Evolutionary conservation across 768 basidiomycete genomes (phyloP), one percentile per base, ranked within the genome.

Genomic region (Collybia nuda): DNA sequence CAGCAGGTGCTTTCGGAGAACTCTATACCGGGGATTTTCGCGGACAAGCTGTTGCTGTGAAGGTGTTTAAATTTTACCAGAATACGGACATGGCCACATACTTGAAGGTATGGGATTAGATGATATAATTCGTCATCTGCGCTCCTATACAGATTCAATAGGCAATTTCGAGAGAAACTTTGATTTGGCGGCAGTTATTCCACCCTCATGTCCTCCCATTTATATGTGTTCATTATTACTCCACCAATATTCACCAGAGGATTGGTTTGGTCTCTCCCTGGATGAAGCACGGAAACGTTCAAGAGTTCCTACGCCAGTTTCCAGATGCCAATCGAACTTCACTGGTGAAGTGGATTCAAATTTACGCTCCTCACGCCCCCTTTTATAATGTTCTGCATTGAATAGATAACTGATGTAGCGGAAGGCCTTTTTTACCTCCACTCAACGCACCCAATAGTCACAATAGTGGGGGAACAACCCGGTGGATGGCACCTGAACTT

Each of bases 401-500:
- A 3, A 35, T 14, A 71, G 71, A 40, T 66, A 8, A 58, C 53
- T 7, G 72, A 69, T 38, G 54, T 73, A 18, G 68, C 65, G 1
- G 43, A 51, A 23, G 73, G 73, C 3, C 51, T 74, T 19, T 26
- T 56, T 1, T 71, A 74, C 50, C 61, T 74, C 14, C 72, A 46
- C 23, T 22, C 21, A 24, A n/a, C 6, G 23, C 9, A 80, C 80
- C 50, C 74, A 15, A 73, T 72, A 4, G 62, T 56, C 3, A 52
- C 63, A 8, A 67, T 66, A 42, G 48, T 11, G 60, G 55, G 7
- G 72, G 72, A 0, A 70, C 72, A 0, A 45, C 61, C 12, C 62
- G 70, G 26, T 74, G 66, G 52, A 62, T 67, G 37, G 68, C 71
- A 14, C 72, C 70, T 15, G 72, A 74, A 49, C 60, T 72, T 8